A percentile compares a stretch with the other conserved stretches of the same genome.
Evolutionary conservation across 495 filamentous ascomycete genomes (phyloP).

Genomic region (Chaetomium fimeti): DNA sequence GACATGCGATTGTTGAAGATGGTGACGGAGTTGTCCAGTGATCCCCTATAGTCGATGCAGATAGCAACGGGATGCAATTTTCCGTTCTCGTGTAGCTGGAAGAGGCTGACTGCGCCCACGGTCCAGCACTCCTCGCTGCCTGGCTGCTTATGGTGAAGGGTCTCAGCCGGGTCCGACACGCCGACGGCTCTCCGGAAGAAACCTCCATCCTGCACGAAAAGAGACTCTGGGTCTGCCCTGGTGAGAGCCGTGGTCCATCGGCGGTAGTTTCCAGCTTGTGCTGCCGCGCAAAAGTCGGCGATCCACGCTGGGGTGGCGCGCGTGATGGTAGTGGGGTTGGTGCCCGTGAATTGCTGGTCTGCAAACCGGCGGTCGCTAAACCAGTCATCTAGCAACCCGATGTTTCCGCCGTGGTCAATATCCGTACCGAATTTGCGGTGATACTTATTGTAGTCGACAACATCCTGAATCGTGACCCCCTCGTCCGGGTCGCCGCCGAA

Average conservation of each 20-base stretch:
- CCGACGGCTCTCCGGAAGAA: slow-evolving; percentile 46
- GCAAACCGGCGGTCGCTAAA: slow-evolving; percentile 50
- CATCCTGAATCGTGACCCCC: slow-evolving; percentile 42
- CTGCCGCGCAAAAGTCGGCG: slow-evolving; percentile 37
- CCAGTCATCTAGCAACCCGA: slow-evolving; percentile 49
- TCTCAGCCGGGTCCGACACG: slow-evolving; percentile 23
- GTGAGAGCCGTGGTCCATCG: slow-evolving; percentile 32
- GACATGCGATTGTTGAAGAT: slow-evolving; percentile 48
- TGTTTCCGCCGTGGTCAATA: slow-evolving; percentile 42
- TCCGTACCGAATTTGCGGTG: slow-evolving; percentile 42
- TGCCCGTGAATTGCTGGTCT: slow-evolving; percentile 52
- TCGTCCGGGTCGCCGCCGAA: slow-evolving; percentile 36
- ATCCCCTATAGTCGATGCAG: slow-evolving; percentile 37
- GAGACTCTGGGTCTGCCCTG: slow-evolving; percentile 32
- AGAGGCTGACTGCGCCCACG: slow-evolving; percentile 47
- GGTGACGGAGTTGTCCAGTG: slow-evolving; percentile 43
- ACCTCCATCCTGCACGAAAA: slow-evolving; percentile 49
- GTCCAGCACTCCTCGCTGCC: slow-evolving; percentile 34
- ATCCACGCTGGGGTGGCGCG: slow-evolving; percentile 37
- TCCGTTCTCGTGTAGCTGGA: slow-evolving; percentile 45
- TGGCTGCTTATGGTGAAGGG: slow-evolving; percentile 26
- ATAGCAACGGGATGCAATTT: slow-evolving; percentile 51
- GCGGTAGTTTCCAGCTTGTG: slow-evolving; percentile 31
- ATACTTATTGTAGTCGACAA: slow-evolving; percentile 41
- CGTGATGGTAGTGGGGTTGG: slow-evolving; percentile 49